Base-by-base conservation (phyloP, 2,329 filamentous ascomycete species). In the Fusarium sp. region DNA sequence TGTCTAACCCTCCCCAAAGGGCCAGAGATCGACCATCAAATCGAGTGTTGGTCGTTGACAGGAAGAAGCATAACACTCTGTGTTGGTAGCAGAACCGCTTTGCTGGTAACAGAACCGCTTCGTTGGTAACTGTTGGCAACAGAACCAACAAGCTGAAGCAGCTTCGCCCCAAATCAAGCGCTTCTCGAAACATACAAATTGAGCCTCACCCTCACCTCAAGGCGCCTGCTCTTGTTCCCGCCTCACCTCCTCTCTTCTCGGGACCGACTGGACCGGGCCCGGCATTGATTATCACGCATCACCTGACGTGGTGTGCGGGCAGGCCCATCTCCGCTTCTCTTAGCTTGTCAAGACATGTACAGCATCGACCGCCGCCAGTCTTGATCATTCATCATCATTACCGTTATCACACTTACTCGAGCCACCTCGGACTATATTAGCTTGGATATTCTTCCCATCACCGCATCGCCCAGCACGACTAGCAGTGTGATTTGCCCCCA, bases 401-500 rank as follows among this genome's bases (percentile, higher is more conserved):
- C 23, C 37, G 23, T 16, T 36, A 57, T 69, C 65, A 58, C 65
- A 34, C 47, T 53, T 46, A 27, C 56, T 66, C 52, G 65, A 48
- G 16, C 66, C 65, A 62, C 43, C 46, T 54, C 39, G 44, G 18
- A 51, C 36, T 48, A 46, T 65, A 56, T 23, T 37, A 54, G 40
- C 66, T 59, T 56, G 41, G 41, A 62, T 51, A 41, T 56, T 31
- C 39, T 27, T 62, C 31, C 12, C 47, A 31, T 71, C 68, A 65
- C 56, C 68, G 47, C 53, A 66, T 66, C 56, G 44, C 31, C 52
- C 51, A 56, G 62, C 50, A 55, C 37, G 51, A 48, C 48, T 31
- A 58, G 37, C 30, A 41, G 41, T 70, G 66, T 70, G 66, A 73
- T 59, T 58, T 70, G 61, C 65, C 72, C 60, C 59, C 62, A 62